Conservation (phyloP, 2,329 filamentous ascomycete genomes). For the Stemphylium lycopersici region DNA sequence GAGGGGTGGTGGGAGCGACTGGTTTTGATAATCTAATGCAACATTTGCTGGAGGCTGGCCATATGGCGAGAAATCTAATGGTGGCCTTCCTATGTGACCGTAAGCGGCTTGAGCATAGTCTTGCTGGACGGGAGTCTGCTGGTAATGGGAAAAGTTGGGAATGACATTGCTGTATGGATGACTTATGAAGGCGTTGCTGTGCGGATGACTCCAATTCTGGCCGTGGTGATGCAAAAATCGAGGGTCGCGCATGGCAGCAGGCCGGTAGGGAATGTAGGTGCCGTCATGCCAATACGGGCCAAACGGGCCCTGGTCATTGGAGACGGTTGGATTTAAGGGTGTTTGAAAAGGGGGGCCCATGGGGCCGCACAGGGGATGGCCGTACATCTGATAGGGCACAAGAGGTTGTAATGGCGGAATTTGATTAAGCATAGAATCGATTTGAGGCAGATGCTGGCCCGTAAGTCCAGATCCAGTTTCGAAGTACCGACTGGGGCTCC, state of each 20-base stretch:
- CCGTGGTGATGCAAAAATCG: conserved; percentile 43
- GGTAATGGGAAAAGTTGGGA: conserved; percentile 33
- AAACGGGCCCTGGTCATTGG: conserved; percentile 50
- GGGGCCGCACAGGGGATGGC: conserved; percentile 38
- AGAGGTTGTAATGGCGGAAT: conserved; percentile 61
- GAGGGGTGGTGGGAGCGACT: conserved; percentile 23
- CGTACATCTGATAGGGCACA: conserved; percentile 59
- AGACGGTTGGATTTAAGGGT: conserved; percentile 47
- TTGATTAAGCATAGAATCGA: conserved; percentile 68
- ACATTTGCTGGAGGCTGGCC: conserved; percentile 31
- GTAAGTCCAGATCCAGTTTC: conserved; percentile 43
- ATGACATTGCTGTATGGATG: conserved; percentile 36
- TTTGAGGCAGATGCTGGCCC: conserved; percentile 56
- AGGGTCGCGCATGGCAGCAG: conserved; percentile 50
- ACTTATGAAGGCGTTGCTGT: conserved; percentile 35
- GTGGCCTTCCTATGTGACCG: conserved; percentile 26
- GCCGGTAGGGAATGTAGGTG: conserved; percentile 49
- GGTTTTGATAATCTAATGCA: conserved; percentile 38
- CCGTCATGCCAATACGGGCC: conserved; percentile 52
- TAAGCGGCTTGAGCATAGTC: conserved; percentile 34
- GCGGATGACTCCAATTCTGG: conserved; percentile 41
- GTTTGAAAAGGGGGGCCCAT: conserved; percentile 45
- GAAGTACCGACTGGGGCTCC: conserved; percentile 47
- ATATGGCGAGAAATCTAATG: conserved; percentile 36
- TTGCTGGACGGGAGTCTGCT: conserved; percentile 33